Evolutionary conservation across 2,329 filamentous ascomycete species (phyloP).

Genomic region (Xylariaceae sp.): DNA sequence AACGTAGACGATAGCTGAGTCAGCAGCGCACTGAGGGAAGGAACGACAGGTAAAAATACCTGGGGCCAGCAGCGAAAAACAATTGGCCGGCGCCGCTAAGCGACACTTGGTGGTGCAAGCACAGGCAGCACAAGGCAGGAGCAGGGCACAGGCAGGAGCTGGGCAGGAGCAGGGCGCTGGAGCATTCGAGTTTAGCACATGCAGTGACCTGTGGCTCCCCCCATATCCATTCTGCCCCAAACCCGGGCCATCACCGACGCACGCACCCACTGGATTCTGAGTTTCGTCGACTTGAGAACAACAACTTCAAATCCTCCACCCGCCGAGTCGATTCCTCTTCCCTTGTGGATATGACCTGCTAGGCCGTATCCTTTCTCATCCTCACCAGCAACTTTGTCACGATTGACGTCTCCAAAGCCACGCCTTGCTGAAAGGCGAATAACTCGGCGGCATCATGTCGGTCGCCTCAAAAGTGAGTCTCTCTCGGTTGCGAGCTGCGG

Average conservation of each 20-base stretch:
- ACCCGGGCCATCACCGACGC: constrained; percentile 6
- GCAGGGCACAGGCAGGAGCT: too few relatives aligned
- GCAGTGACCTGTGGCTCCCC: too few relatives aligned
- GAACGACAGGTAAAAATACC: background rate
- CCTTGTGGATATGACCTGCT: constrained; percentile 33
- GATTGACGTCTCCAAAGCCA: constrained; percentile 34
- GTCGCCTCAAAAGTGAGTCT: constrained; percentile 56
- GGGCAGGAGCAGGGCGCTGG: too few relatives aligned
- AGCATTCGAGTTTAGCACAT: too few relatives aligned
- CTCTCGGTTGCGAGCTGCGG: background rate
- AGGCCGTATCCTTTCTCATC: constrained; percentile 32
- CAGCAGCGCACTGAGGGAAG: constrained; percentile 21
- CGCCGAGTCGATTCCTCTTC: constrained; percentile 14
- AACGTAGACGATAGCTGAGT: constrained; percentile 10
- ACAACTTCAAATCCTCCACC: constrained; percentile 12
- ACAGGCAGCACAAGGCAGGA: too few relatives aligned
- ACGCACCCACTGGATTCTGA: constrained; percentile 9
- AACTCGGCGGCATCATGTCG: constrained; percentile 57
- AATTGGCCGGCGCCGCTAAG: constrained; percentile 6
- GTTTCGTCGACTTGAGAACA: constrained; percentile 10
- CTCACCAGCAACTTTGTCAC: constrained; percentile 22
- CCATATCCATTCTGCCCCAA: constrained; percentile 16
- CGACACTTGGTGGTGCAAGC: constrained; percentile 2
- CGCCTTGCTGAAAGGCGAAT: constrained; percentile 51
- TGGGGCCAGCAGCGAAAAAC: background rate